A percentile compares a stretch with the other conserved stretches of the same genome.
Conservation (phyloP, 495 filamentous ascomycete genomes). For the Aspergillus conjunctus region DNA sequence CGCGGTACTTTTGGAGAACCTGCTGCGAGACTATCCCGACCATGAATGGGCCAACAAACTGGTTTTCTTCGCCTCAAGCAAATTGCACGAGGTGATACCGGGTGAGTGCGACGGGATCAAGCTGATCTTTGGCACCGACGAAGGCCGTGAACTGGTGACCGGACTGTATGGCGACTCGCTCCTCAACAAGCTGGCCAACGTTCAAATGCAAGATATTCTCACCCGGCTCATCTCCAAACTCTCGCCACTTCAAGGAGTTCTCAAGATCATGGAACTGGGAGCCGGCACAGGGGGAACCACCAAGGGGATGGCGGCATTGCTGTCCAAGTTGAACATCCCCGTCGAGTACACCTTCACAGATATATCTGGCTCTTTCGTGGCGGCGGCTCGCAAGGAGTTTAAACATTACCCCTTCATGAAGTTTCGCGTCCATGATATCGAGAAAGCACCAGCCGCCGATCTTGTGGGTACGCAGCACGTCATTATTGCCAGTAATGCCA, state of each 20-base stretch:
- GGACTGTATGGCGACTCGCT: slow-evolving; percentile 44
- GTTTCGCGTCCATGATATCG: slow-evolving; percentile 45
- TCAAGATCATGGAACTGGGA: no score
- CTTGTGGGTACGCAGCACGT: slow-evolving; percentile 41
- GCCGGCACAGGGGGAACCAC: no score
- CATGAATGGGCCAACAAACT: slow-evolving; percentile 38
- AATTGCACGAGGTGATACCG: slow-evolving; percentile 41
- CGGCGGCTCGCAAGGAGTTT: slow-evolving; percentile 33
- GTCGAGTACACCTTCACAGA: slow-evolving; percentile 53
- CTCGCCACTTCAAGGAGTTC: slow-evolving; percentile 18
- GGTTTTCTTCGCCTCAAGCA: slow-evolving; percentile 37
- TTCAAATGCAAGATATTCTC: slow-evolving; percentile 44
- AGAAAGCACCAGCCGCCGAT: slow-evolving; percentile 32
- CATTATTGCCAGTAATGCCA: slow-evolving; percentile 44
- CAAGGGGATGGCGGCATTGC: slow-evolving; percentile 28
- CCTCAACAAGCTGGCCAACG: slow-evolving; percentile 38
- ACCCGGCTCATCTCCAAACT: slow-evolving; percentile 28
- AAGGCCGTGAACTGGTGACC: slow-evolving; percentile 47
- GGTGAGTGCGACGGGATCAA: slow-evolving; percentile 46
- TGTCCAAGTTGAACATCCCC: slow-evolving; percentile 35
- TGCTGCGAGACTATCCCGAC: slow-evolving; percentile 40
- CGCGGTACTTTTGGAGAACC: slow-evolving; percentile 34
- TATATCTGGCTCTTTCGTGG: slow-evolving; percentile 42
- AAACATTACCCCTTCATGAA: slow-evolving; percentile 45
- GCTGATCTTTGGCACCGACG: slow-evolving; percentile 46